Base-by-base conservation (phyloP, 176 grass and related monocot species). In the Ampelocalamus luodianensis region DNA sequence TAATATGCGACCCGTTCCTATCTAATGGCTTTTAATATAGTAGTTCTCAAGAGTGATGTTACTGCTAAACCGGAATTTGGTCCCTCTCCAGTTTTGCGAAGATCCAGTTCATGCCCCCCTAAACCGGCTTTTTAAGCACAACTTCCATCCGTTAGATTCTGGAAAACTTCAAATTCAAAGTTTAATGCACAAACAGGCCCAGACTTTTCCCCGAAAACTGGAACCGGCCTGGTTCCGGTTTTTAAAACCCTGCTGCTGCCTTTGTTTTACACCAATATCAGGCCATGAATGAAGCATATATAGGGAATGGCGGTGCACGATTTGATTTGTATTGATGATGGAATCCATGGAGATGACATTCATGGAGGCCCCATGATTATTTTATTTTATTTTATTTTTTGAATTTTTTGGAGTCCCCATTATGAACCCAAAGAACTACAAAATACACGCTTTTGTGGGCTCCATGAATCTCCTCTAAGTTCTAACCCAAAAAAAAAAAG, bases 401-500 rank as follows among this genome's bases (percentile, higher is more conserved):
- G 32, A 34, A 34, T 2, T 34, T 34, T 34, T 34, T 34, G 32
- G 32, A 34, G 32, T 34, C 32, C 46, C 60, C 45, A 84, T 55
- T 40, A 45, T 48, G 29, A 62, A 15, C 17, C 8, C 64, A 75
- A 51, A 11, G 44, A 37, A 39, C n/a, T 64, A 2, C 44, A 32
- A 56, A 40, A 37, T 9, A 23, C 16, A 69, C 69, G 45, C 16
- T 48, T 55, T 60, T 26, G 44, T 45, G 60, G 64, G 51, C 65
- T 78, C 59, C 59, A 75, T 27, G 22, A 75, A 65, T 74, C 58
- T 74, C 13, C 14, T 36, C 17, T 56, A 46, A 49, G 18, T n/a
- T 56, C n/a, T 43, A 49, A 5, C 10, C 26, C 77, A 86, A 56
- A 65, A 86, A n/a, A n/a, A n/a, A 56, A 65, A 65, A 13, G 45